Evolutionary conservation across 1,284 basidiomycete species (phyloP).

Genomic region (Melampsora larici-populina): DNA sequence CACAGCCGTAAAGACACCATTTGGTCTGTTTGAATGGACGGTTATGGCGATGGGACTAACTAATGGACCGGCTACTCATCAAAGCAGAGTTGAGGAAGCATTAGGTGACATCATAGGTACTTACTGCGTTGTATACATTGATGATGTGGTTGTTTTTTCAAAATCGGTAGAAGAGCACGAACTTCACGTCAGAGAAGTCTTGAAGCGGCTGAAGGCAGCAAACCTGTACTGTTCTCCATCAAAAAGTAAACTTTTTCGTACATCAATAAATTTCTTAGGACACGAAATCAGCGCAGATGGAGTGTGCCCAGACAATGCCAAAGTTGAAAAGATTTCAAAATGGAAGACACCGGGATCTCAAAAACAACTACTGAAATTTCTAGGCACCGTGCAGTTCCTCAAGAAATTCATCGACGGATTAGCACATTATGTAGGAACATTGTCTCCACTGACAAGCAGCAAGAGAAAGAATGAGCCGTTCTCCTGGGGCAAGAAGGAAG

Average conservation of each 20-base stretch:
- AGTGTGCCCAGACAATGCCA: constrained; percentile 53
- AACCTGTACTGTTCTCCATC: background rate
- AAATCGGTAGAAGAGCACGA: constrained; percentile 54
- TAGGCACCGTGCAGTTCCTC: too few relatives aligned
- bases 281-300: constrained; percentile 53
- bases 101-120: too few relatives aligned
- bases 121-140: constrained; percentile 57
- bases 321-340: constrained; percentile 52
- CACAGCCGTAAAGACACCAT: too few relatives aligned
- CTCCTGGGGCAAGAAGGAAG: background rate
- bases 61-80: too few relatives aligned
- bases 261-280: constrained; percentile 53
- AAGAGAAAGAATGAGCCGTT: constrained; percentile 24
- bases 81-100: too few relatives aligned
- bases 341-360: constrained; percentile 54
- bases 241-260: constrained; percentile 48
- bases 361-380: too few relatives aligned
- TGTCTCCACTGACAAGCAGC: constrained; percentile 54
- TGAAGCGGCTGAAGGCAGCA: background rate
- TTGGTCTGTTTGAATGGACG: too few relatives aligned
- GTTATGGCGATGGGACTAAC: too few relatives aligned
- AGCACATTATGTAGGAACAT: constrained; percentile 51
- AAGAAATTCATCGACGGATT: constrained; percentile 54
- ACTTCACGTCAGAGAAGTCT: background rate
- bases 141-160: constrained; percentile 59